phyloP scores from a whole-genome alignment of 495 filamentous ascomycete genomes.

The Aspergillus mulundensis region DNA sequence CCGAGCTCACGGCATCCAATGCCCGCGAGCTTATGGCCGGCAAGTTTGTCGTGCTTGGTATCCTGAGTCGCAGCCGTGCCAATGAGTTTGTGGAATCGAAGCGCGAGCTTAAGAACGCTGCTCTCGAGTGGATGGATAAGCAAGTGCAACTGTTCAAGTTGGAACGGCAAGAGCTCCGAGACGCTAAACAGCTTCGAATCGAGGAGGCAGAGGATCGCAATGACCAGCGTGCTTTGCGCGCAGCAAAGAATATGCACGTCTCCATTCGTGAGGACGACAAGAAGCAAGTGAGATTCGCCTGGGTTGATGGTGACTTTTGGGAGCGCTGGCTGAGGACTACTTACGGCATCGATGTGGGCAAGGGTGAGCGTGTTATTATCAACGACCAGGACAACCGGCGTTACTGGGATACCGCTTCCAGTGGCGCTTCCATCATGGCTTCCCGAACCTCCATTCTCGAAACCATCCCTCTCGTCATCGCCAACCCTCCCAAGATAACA shows the following conservation, averaged over 20 bases:
- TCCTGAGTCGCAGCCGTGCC: constrained; percentile 73
- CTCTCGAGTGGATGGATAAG: constrained; percentile 97
- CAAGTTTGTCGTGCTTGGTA: constrained; percentile 86
- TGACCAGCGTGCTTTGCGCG: constrained; percentile 78
- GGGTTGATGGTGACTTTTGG: constrained; percentile 98
- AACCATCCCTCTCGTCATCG: constrained; percentile 75
- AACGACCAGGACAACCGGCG: constrained; percentile 93
- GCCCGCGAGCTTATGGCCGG: constrained; percentile 92
- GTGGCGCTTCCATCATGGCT: constrained; percentile 80
- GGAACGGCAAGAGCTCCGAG: constrained; percentile 85
- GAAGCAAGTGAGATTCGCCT: constrained; percentile 93
- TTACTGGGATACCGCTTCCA: constrained; percentile 92
- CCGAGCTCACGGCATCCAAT: constrained; percentile 87
- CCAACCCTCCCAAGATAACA: constrained; percentile 73
- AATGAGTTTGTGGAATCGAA: constrained; percentile 75
- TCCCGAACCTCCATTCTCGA: constrained; percentile 93
- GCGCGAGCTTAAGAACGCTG: constrained; percentile 91
- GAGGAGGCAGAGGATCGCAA: constrained; percentile 94
- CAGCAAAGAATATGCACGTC: constrained; percentile 89
- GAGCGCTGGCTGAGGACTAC: constrained; percentile 92
- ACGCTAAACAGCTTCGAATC: constrained; percentile 89
- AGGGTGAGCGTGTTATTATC: constrained; percentile 89
- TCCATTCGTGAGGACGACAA: constrained; percentile 80
- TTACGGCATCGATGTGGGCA: constrained; percentile 81
- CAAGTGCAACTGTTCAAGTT: constrained; percentile 82